A percentile compares a stretch with the other conserved stretches of the same genome.
phyloP scores from a whole-genome alignment of 768 basidiomycete genomes.

The Suillus variegatus region DNA sequence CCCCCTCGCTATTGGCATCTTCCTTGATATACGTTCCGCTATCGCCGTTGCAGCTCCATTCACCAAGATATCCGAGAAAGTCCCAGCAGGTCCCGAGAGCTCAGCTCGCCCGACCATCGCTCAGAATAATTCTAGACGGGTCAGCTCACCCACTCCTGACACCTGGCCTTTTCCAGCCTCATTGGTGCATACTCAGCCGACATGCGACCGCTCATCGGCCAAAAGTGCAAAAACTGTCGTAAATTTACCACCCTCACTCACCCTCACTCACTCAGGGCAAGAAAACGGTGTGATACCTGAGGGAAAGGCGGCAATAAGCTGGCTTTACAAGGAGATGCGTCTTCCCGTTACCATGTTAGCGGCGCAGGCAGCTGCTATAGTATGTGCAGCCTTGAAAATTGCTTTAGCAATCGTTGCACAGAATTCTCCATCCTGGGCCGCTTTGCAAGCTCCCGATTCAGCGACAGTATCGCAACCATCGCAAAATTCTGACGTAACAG shows the following conservation, averaged over 20 bases:
- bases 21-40: constrained; percentile 11
- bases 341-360: constrained; percentile 18
- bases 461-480: not conserved
- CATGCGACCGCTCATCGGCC: not conserved
- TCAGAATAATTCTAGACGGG: constrained; percentile 16
- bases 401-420: constrained; percentile 13
- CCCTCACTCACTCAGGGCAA: not conserved
- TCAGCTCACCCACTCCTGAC: constrained; percentile 31
- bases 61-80: constrained; percentile 18
- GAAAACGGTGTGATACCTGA: constrained; percentile 1
- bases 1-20: constrained; percentile 14
- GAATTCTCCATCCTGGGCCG: not conserved
- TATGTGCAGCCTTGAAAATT: constrained; percentile 26
- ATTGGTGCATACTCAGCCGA: constrained; percentile 19
- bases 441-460: not conserved
- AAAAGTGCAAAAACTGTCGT: not conserved
- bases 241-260: constrained; percentile 11
- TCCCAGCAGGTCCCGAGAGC: not conserved
- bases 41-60: not conserved
- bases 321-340: constrained; percentile 4
- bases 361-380: constrained; percentile 22
- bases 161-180: constrained; percentile 36
- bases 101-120: not conserved
- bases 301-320: not conserved
- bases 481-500: not conserved